Base-by-base conservation (phyloP, 345 rosid species). In the Pseudoturritis turrita region DNA sequence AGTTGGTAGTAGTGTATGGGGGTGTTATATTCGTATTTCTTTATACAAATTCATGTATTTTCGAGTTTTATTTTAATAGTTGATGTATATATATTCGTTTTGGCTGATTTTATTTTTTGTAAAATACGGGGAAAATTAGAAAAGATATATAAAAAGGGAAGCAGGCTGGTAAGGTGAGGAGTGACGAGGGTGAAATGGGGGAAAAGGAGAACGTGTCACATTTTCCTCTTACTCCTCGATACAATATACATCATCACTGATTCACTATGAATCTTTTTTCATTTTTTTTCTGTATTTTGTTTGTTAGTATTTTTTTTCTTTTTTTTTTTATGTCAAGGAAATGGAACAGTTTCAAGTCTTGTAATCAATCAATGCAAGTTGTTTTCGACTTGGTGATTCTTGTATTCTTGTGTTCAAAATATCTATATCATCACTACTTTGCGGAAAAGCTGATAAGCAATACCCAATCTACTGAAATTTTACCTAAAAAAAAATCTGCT, bases 161-260 rank as follows among this genome's bases (percentile, higher is more conserved):
- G 44, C 37, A 62, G 26, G 70, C 54, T 52, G 62, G 69, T 51
- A 52, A 51, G 61, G 71, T 73, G 77, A 73, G 57, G 33, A 72
- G 77, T 65, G 77, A 73, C 77, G 66, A 73, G 44, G 1, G 52
- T 23, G 66, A 4, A 4, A 65, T 73, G 72, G 77, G 52, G 9
- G 26, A 36, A 47, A 66, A 57, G n/a, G n/a, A 28, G 72, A 57
- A 65, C 37, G 72, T 65, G 77, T 65, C 77, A 26, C 52, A 47
- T 7, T 65, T 26, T 56, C 66, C 18, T 26, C 10, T 56, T 65
- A 46, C 28, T 55, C 63, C 10, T 52, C 70, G 0, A 23, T 64
- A 5, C 10, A 10, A 3, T 18, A 56, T 43, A 67, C 66, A 56
- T 56, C 72, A 72, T 64, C 47, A 47, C 18, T 65, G 51, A 39